Base-by-base conservation (phyloP, 2,329 filamentous ascomycete genomes). In the Colletotrichum cordylinicola region DNA sequence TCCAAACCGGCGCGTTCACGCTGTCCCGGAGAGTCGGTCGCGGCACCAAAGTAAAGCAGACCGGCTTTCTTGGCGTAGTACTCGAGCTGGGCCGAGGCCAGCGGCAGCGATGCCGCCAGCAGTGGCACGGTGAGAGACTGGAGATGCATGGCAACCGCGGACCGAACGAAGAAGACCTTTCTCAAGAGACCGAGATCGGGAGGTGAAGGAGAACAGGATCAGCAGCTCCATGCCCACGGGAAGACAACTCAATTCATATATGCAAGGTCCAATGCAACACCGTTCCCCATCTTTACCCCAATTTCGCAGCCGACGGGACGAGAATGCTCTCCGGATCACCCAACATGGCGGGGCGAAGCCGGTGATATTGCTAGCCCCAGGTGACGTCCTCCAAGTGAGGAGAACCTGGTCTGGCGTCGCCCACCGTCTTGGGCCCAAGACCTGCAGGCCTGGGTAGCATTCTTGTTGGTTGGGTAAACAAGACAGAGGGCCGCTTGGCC, bases 1-100 rank as follows among this genome's bases (percentile, higher is more conserved):
- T 90, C 87, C 9, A 82, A 81, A 21, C 91, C 90, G 5, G 80
- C 82, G 31, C 85, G 83, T 79, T 86, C 84, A 35, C 84, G 83
- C 77, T 83, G 80, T 8, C 82, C 82, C 4, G 83, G 83, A 8
- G 82, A 81, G 82, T 94, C 92, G 35, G 91, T 92, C 4, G 92
- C 92, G 2, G 91, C 89, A 71, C 92, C 92, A 70, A 93, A 93
- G 84, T 92, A 93, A 76, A 86, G 80, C 70, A 90, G 84, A 7
- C 90, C 91, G 37, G 89, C 88, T 70, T 87, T 85, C 75, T 88
- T 86, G 13, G 90, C 90, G 31, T 88, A 84, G 55, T 85, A 80
- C 78, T 90, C 82, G 16, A 91, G 86, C 77, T 87, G 85, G 31
- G 79, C 83, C 8, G 80, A 78, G 39, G 79, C 80, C n/a, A 82